These are phyloP conservation scores for Nemania serpens DNA, from an alignment of 2,329 filamentous ascomycete species.

Conservation along the genomic window DNA sequence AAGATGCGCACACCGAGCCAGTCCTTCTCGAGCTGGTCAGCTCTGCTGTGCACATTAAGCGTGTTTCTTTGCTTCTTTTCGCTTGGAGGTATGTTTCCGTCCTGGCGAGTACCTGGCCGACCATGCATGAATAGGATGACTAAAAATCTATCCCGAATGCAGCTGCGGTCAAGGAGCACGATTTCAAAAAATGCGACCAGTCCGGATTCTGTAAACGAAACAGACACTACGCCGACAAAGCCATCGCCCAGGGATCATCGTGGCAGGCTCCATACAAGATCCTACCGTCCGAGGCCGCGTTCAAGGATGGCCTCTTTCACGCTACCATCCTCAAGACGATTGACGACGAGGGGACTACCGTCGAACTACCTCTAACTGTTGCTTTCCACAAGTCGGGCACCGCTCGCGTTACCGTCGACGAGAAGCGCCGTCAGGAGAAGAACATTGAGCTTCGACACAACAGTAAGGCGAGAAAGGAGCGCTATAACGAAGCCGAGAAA, in stretches of 20 bases:
- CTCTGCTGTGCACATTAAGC: slow-evolving; percentile 63
- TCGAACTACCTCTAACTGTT: slow-evolving; percentile 80
- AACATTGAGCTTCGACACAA: slow-evolving; percentile 86
- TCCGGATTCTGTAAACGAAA: slow-evolving; percentile 98
- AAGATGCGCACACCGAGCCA: slow-evolving; percentile 56
- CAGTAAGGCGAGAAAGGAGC: slow-evolving; percentile 84
- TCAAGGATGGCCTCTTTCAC: slow-evolving; percentile 79
- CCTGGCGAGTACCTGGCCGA: neutral
- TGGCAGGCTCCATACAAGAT: slow-evolving; percentile 86
- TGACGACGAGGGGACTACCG: slow-evolving; percentile 65
- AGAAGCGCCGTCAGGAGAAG: slow-evolving; percentile 86
- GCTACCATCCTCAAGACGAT: slow-evolving; percentile 83
- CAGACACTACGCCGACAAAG: slow-evolving; percentile 83
- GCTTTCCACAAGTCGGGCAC: slow-evolving; percentile 90
- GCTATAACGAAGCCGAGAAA: slow-evolving; percentile 89
- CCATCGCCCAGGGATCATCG: slow-evolving; percentile 62
- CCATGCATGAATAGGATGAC: neutral
- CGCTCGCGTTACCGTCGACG: slow-evolving; percentile 85
- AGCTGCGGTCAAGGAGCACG: slow-evolving; percentile 91
- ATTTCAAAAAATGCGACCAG: slow-evolving; percentile 96
- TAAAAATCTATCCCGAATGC: slow-evolving; percentile 21
- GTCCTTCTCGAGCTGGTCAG: slow-evolving; percentile 67
- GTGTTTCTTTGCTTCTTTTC: slow-evolving; percentile 64
- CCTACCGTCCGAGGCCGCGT: slow-evolving; percentile 69
- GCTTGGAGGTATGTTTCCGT: slow-evolving; percentile 61